phyloP scores from a whole-genome alignment of 441 rosid genomes.

The Croton laevigatus region DNA sequence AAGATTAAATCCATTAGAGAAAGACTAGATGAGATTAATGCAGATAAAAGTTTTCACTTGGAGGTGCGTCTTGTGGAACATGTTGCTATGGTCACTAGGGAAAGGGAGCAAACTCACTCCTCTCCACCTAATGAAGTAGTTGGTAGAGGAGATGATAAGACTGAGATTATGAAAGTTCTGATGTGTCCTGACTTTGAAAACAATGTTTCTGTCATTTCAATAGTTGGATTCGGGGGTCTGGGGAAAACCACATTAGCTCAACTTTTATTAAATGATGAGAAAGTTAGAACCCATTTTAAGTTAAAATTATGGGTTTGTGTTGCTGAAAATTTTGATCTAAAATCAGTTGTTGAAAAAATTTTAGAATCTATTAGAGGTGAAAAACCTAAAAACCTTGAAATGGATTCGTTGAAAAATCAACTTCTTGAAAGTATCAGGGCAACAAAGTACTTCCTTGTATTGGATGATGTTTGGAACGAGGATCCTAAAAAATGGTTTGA shows the following conservation, averaged over 20 bases:
- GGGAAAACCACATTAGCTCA: conserved; percentile 36
- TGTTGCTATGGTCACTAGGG: neutral
- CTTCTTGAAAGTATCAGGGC: neutral
- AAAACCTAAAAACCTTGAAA: neutral
- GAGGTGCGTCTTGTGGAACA: neutral
- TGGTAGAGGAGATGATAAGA: conserved; percentile 11
- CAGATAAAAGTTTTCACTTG: neutral
- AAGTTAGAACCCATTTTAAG: neutral
- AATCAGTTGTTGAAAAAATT: neutral
- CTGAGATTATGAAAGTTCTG: conserved; percentile 2
- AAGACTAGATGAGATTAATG: neutral
- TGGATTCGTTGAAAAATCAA: neutral
- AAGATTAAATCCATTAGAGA: neutral
- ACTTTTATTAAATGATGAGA: conserved; percentile 18
- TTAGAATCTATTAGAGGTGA: neutral
- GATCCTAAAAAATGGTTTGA: conserved; percentile 10
- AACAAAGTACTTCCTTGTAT: conserved; percentile 23
- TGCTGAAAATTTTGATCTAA: conserved; percentile 19
- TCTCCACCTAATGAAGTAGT: conserved; percentile 13
- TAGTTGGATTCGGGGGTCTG: conserved; percentile 24
- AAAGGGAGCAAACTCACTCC: conserved; percentile 11
- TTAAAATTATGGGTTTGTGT: conserved; percentile 18
- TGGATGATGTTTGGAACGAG: conserved; percentile 32
- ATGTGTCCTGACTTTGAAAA: neutral
- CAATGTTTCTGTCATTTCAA: conserved; percentile 13